A percentile compares a stretch with the other conserved stretches of the same genome.
Evolutionary conservation across 495 filamentous ascomycete species (phyloP).

Genomic region (Polyplosphaeria fusca): DNA sequence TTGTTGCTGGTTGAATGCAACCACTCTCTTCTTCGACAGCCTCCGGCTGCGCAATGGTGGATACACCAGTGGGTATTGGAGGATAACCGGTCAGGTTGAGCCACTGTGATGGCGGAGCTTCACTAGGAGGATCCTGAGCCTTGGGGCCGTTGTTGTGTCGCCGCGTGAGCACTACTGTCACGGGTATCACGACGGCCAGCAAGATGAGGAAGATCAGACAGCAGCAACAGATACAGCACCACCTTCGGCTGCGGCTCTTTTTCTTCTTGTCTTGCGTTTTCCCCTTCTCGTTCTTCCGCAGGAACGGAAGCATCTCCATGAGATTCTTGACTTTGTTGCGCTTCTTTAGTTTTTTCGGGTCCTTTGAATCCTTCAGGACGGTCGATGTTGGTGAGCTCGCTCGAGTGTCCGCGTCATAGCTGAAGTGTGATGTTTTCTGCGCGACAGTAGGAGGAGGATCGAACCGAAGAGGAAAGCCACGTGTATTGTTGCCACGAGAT

Average conservation of each 20-base stretch:
- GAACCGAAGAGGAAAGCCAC: conserved; percentile 2
- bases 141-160: conserved; percentile 6
- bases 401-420: conserved; percentile 6
- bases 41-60: conserved; percentile 68
- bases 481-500: neutral
- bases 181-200: conserved; percentile 28
- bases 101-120: conserved; percentile 51
- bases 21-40: conserved; percentile 54
- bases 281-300: neutral
- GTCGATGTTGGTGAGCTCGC: conserved; percentile 13
- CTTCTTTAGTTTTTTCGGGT: conserved; percentile 12
- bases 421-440: conserved; percentile 2
- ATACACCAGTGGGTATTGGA: conserved; percentile 76
- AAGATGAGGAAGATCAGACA: conserved; percentile 29
- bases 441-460: conserved; percentile 14
- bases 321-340: conserved; percentile 18
- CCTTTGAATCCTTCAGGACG: conserved; percentile 16
- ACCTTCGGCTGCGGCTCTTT: conserved; percentile 15
- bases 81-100: conserved; percentile 83
- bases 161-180: conserved; percentile 24
- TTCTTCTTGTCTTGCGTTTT: conserved; percentile 39
- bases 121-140: neutral
- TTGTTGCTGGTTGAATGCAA: conserved; percentile 64
- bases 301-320: conserved; percentile 11
- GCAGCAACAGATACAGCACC: conserved; percentile 30